phyloP scores from a whole-genome alignment of 768 basidiomycete species.

The Lactarius hatsudake region DNA sequence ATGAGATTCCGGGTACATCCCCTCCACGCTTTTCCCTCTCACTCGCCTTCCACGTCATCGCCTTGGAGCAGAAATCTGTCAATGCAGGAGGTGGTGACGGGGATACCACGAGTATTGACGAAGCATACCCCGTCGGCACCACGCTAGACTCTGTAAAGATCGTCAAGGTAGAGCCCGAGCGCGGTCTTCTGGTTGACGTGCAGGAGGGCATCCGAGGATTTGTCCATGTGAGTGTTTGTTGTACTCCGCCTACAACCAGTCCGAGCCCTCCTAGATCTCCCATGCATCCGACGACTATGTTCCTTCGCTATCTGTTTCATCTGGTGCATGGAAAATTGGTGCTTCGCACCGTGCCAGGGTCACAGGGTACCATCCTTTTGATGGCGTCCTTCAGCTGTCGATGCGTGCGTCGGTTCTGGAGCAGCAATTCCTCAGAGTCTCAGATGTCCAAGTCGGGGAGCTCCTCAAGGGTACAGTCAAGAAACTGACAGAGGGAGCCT shows the following conservation, averaged over 20 bases:
- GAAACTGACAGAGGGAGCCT: constrained; percentile 69
- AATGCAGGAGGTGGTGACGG: constrained; percentile 26
- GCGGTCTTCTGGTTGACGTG: constrained; percentile 73
- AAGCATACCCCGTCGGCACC: constrained; percentile 71
- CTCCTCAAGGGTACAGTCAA: constrained; percentile 85
- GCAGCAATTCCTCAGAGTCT: constrained; percentile 80
- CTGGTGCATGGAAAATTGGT: constrained; percentile 77
- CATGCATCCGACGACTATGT: constrained; percentile 90
- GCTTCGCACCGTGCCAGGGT: constrained; percentile 84
- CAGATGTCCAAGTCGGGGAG: constrained; percentile 83
- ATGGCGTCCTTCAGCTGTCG: constrained; percentile 87
- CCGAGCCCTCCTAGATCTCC: constrained; percentile 64
- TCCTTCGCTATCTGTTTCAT: constrained; percentile 63
- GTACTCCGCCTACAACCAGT: constrained; percentile 9
- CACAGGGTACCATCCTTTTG: constrained; percentile 78
- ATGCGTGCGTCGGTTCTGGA: constrained; percentile 78
- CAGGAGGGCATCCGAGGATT: constrained; percentile 69
- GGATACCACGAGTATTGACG: constrained; percentile 39
- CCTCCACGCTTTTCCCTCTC: constrained; percentile 86
- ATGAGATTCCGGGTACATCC: constrained; percentile 62
- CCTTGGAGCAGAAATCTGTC: constrained; percentile 44
- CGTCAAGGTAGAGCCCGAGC: constrained; percentile 69
- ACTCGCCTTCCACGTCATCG: constrained; percentile 66
- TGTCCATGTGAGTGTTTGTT: constrained; percentile 67
- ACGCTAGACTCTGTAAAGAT: constrained; percentile 73